Evolutionary conservation across 768 basidiomycete genomes (phyloP), one percentile per base, ranked within the genome.

Genomic region (Pleurotus salmoneostramineus): DNA sequence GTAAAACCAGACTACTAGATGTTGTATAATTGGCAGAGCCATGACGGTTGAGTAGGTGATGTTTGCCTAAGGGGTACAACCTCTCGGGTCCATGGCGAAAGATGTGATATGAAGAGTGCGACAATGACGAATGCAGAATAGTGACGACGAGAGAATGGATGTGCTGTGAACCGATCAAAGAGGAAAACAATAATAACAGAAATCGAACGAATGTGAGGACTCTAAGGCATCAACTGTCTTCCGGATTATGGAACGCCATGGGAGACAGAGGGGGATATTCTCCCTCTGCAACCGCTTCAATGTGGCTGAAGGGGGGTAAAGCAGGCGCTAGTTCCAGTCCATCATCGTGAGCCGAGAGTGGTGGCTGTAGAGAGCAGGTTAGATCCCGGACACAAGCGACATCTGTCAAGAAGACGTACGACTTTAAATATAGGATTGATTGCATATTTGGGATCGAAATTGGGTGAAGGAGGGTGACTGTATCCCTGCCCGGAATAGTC

Each of bases 341-440:
- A 60, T 76, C 74, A 56, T 71, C 71, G 57, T 64, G 68, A 37
- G 73, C 52, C 21, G 83, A 79, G 63, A 82, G 71, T 68, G 84
- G 82, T 58, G 84, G 80, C 84, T 88, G 69, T 60, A 64, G 59
- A 58, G 64, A 60, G 58, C 65, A 63, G 66, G 61, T 65, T 66
- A 62, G 61, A 21, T 43, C 43, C 36, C 37, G 14, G 17, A 33
- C 32, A 17, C 14, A 6, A 31, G n/a, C 52, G 21, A 40, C 21
- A 12, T 42, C 27, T 12, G 12, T 36, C 66, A 40, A 71, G 14
- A n/a, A 27, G 72, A 84, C 91, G 78, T 74, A 93, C 91, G 77
- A 93, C 91, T 83, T 90, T 88, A 79, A 93, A 93, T 69, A 93
- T 92, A 32, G 91, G 89, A 70, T 93, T 91, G 66, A 92, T 89